These are phyloP conservation scores for Neurospora africana DNA, from an alignment of 495 filamentous ascomycete species.

Conservation along the genomic window DNA sequence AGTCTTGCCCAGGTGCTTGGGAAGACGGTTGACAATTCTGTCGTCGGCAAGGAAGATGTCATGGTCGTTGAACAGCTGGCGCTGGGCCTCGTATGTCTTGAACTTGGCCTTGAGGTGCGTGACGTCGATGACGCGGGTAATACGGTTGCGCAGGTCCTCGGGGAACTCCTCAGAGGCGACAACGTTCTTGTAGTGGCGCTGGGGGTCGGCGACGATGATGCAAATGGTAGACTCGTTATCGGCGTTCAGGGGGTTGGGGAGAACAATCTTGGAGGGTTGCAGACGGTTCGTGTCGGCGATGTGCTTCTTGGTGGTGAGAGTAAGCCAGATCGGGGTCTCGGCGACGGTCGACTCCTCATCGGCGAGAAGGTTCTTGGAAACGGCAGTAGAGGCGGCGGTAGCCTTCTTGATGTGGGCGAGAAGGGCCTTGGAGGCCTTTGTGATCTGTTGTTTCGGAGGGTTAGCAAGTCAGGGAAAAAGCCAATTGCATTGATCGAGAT, in stretches of 20 bases:
- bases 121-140: constrained; percentile 72
- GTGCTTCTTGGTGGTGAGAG: constrained; percentile 82
- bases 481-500: background rate
- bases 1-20: constrained; percentile 66
- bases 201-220: constrained; percentile 62
- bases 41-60: constrained; percentile 83
- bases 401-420: constrained; percentile 66
- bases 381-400: constrained; percentile 42
- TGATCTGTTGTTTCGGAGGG: constrained; percentile 35
- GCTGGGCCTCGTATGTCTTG: constrained; percentile 72
- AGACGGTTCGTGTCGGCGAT: constrained; percentile 33
- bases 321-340: constrained; percentile 63
- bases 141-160: constrained; percentile 53
- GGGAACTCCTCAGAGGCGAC: constrained; percentile 69
- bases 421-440: constrained; percentile 73
- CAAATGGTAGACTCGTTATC: constrained; percentile 55
- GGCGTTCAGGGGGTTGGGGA: constrained; percentile 63
- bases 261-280: constrained; percentile 53
- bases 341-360: constrained; percentile 39
- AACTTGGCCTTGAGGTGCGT: constrained; percentile 77
- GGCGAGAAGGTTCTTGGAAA: constrained; percentile 66
- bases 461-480: background rate
- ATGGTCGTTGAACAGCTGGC: constrained; percentile 74
- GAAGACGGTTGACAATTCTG: constrained; percentile 66
- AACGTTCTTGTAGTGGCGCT: constrained; percentile 82